Evolutionary conservation across 805 yeast species (phyloP).

Genomic region (Hanseniaspora thailandica): DNA sequence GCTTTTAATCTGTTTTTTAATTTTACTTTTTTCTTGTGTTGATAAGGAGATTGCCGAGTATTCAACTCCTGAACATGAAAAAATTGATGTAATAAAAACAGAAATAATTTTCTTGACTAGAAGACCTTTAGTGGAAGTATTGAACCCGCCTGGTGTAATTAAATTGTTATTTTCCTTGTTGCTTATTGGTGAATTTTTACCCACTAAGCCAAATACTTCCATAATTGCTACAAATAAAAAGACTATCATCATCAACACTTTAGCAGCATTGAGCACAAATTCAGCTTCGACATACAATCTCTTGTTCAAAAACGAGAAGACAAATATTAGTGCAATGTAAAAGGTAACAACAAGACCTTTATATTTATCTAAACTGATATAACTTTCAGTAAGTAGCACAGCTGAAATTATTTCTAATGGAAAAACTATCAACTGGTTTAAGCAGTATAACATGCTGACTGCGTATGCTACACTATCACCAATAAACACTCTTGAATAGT

Average conservation of each 20-base stretch:
- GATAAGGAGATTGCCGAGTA: slow-evolving; percentile 61
- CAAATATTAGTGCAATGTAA: slow-evolving; percentile 29
- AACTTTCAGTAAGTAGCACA: slow-evolving; percentile 39
- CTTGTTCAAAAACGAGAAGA: slow-evolving; percentile 41
- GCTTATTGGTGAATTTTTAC: slow-evolving; percentile 30
- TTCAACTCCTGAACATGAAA: slow-evolving; percentile 61
- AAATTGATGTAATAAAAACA: slow-evolving; percentile 61
- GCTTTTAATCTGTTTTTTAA: slow-evolving; percentile 6
- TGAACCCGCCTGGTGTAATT: slow-evolving; percentile 41
- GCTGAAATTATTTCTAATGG: slow-evolving; percentile 49
- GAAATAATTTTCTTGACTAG: slow-evolving; percentile 53
- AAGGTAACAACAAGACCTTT: slow-evolving; percentile 24
- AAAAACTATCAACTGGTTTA: slow-evolving; percentile 44
- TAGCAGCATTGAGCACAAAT: slow-evolving; percentile 36
- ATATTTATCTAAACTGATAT: slow-evolving; percentile 28
- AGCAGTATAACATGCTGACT: slow-evolving; percentile 47
- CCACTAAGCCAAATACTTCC: slow-evolving; percentile 33
- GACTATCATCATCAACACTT: slow-evolving; percentile 34
- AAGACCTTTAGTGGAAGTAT: slow-evolving; percentile 21
- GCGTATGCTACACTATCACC: slow-evolving; percentile 52
- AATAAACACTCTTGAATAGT: slow-evolving; percentile 47
- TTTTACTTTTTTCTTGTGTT: slow-evolving; percentile 45
- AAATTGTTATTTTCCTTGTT: slow-evolving; percentile 22
- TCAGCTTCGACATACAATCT: slow-evolving; percentile 46
- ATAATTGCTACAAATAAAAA: slow-evolving; percentile 43